Percentiles rank a stretch among this genome's conserved stretches.
Evolutionary conservation across 441 rosid genomes (phyloP).

Genomic region (Eruca vesicaria): DNA sequence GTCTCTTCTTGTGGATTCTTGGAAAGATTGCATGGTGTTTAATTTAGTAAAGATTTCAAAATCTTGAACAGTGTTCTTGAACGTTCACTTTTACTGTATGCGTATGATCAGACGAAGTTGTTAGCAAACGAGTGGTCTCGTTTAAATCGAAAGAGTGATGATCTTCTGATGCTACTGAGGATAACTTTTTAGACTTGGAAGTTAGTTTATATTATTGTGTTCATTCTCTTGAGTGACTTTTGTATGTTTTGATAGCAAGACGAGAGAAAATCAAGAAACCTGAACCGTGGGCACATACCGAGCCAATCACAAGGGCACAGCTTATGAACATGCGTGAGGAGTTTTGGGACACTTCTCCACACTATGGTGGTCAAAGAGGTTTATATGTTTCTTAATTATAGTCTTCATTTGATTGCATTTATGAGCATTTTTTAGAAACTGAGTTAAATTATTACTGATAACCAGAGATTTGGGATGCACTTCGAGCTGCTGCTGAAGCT

Average conservation of each 20-base stretch:
- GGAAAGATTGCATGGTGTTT: background rate
- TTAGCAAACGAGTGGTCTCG: too few species aligned
- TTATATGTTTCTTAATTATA: slow-evolving; percentile 28
- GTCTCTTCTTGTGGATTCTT: background rate
- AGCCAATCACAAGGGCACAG: slow-evolving; percentile 52
- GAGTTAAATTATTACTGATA: background rate
- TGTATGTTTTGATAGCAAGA: slow-evolving; percentile 28
- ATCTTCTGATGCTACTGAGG: too few species aligned
- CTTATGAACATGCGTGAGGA: slow-evolving; percentile 61
- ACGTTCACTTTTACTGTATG: background rate
- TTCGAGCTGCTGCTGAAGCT: slow-evolving; percentile 59
- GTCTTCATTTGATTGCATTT: background rate
- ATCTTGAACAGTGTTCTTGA: background rate
- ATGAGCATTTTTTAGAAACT: background rate
- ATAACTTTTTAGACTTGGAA: too few species aligned
- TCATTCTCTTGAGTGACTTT: background rate
- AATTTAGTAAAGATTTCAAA: background rate
- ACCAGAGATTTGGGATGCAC: slow-evolving; percentile 69
- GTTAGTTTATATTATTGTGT: background rate
- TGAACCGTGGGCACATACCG: slow-evolving; percentile 63
- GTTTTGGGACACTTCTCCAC: slow-evolving; percentile 76
- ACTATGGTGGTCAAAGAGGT: slow-evolving; percentile 70
- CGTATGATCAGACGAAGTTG: too few species aligned
- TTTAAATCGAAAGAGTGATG: too few species aligned
- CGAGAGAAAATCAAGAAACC: slow-evolving; percentile 50